Conservation (phyloP, 768 basidiomycete species). For the Collybia mongolica region DNA sequence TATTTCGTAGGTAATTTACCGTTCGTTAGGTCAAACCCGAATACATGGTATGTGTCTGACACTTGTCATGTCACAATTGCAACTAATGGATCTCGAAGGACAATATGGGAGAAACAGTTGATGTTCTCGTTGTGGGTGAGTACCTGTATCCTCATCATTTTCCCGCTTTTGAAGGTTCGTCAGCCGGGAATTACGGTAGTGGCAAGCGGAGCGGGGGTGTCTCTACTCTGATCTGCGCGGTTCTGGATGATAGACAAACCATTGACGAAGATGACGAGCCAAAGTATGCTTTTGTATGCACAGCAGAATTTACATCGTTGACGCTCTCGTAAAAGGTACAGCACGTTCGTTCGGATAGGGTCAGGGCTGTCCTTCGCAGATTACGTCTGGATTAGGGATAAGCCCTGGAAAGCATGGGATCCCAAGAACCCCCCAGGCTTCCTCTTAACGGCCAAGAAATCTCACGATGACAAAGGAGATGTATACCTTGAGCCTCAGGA, state of each 20-base stretch:
- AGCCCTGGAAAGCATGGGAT: conserved; percentile 84
- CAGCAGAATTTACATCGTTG: background rate
- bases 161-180: background rate
- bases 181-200: conserved; percentile 86
- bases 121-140: conserved; percentile 86
- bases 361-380: conserved; percentile 85
- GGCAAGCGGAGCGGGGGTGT: conserved; percentile 87
- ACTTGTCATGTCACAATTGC: background rate
- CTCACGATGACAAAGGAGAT: conserved; percentile 83
- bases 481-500: conserved; percentile 88
- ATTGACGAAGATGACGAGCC: conserved; percentile 59
- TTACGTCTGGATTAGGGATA: conserved; percentile 79
- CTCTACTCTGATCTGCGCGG: conserved; percentile 87
- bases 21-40: conserved; percentile 71
- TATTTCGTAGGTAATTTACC: background rate
- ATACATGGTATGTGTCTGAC: conserved; percentile 61
- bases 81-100: conserved; percentile 49
- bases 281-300: conserved; percentile 41
- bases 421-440: conserved; percentile 72
- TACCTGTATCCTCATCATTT: background rate
- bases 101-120: conserved; percentile 90
- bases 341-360: conserved; percentile 87
- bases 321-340: conserved; percentile 55
- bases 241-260: conserved; percentile 68
- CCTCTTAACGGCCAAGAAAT: conserved; percentile 55